Percentiles rank a stretch among this genome's conserved stretches.
These are phyloP conservation scores for Phaeosphaeriaceae sp. DNA, from an alignment of 2,329 filamentous ascomycete species.

Conservation along the genomic window DNA sequence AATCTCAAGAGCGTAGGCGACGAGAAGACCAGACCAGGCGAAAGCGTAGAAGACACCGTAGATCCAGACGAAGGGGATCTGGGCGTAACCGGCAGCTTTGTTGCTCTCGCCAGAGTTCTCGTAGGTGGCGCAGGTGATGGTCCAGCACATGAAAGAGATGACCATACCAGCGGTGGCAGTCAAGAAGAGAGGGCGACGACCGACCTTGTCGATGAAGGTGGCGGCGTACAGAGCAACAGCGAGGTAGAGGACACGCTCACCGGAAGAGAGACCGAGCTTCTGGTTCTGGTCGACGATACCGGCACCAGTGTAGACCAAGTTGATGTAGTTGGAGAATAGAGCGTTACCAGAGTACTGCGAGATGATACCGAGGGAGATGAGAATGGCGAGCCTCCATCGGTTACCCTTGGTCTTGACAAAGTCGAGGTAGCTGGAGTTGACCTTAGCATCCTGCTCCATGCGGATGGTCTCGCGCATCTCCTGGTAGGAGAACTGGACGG, in stretches of 20 bases:
- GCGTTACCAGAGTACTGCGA: conserved; percentile 74
- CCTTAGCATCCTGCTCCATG: conserved; percentile 60
- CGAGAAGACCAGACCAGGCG: conserved; percentile 65
- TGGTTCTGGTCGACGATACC: conserved; percentile 60
- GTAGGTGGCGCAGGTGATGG: conserved; percentile 38
- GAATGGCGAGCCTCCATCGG: conserved; percentile 68
- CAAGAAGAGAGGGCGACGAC: conserved; percentile 65
- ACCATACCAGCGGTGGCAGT: conserved; percentile 46
- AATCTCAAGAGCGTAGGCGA: conserved; percentile 61
- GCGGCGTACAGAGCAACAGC: conserved; percentile 64
- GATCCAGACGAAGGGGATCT: conserved; percentile 60
- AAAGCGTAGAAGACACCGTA: conserved; percentile 61
- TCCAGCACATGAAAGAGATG: conserved; percentile 47
- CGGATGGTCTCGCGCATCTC: conserved; percentile 71
- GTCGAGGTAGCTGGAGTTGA: conserved; percentile 63
- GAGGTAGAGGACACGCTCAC: conserved; percentile 66
- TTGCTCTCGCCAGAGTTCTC: conserved; percentile 38
- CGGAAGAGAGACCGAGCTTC: conserved; percentile 48
- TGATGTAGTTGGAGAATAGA: conserved; percentile 71
- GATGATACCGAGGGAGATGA: conserved; percentile 70
- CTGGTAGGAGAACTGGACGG: conserved; percentile 70
- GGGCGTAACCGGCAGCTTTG: conserved; percentile 51
- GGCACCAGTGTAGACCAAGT: conserved; percentile 66
- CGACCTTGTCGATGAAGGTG: conserved; percentile 62
- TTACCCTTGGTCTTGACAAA: conserved; percentile 70